phyloP scores from a whole-genome alignment of 495 filamentous ascomycete species.

The Penicillium verhagenii region DNA sequence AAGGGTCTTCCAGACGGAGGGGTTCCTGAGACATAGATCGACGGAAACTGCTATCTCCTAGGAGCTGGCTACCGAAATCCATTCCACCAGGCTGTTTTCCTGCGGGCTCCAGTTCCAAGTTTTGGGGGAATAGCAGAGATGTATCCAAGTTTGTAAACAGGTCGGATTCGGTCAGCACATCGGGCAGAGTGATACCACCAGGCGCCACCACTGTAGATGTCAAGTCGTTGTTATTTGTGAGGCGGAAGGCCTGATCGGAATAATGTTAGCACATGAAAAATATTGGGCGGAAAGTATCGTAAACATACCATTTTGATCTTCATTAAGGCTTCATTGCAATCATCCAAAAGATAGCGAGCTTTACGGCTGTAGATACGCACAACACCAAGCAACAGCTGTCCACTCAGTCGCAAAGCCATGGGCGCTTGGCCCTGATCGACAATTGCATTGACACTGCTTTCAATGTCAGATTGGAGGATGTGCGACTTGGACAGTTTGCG shows the following conservation, averaged over 20 bases:
- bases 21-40: slow-evolving; percentile 51
- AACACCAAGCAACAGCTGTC: slow-evolving; percentile 90
- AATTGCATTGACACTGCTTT: slow-evolving; percentile 90
- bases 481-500: slow-evolving; percentile 95
- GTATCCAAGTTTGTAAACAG: slow-evolving; percentile 74
- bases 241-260: slow-evolving; percentile 64
- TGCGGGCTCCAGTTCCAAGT: slow-evolving; percentile 56
- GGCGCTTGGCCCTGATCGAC: slow-evolving; percentile 91
- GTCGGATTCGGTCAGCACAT: slow-evolving; percentile 86
- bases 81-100: slow-evolving; percentile 55
- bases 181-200: slow-evolving; percentile 75
- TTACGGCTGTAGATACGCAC: slow-evolving; percentile 97
- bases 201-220: slow-evolving; percentile 65
- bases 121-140: slow-evolving; percentile 69
- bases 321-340: slow-evolving; percentile 94
- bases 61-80: slow-evolving; percentile 65
- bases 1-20: slow-evolving; percentile 48
- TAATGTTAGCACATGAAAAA: slow-evolving; percentile 24
- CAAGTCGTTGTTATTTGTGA: slow-evolving; percentile 76
- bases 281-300: neutral
- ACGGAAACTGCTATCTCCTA: slow-evolving; percentile 60
- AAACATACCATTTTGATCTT: slow-evolving; percentile 91
- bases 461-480: slow-evolving; percentile 87
- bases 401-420: slow-evolving; percentile 90
- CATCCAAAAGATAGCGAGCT: slow-evolving; percentile 90